Base-by-base conservation (phyloP, 78 protist genomes). In the Dictyostelium brefeldianum region DNA sequence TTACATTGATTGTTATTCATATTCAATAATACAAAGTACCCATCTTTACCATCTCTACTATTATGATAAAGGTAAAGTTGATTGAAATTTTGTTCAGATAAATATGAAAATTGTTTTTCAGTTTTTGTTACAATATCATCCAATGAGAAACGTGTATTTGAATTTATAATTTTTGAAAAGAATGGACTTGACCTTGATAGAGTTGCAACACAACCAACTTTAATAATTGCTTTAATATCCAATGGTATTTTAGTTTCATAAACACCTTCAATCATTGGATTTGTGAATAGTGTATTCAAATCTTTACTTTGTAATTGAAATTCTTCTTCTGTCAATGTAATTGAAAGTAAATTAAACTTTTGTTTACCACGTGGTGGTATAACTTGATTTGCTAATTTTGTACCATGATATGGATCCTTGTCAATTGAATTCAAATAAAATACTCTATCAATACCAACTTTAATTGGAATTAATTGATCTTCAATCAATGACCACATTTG, bases 231-330 rank as follows among this genome's bases (percentile, higher is more conserved):
- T 15, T 95, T 89, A 67, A 84, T 80, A 27, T 81, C 82, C 36
- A 95, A 83, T 22, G 98, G 98, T 3, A 96, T 50, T 9, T 83
- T 41, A 9, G 90, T 67, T 78, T 98, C 99, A 54, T 98, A 98
- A 25, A 97, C 96, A 48, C 99, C 99, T 18, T 90, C 97, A n/a
- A 96, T 91, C 50, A 94, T 89, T 31, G 97, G 89, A 65, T 83
- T 53, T 9, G 73, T 84, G 62, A 92, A 81, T 20, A 91, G 31
- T 10, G 73, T 78, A n/a, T 71, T 51, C 15, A 89, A 17, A 43
- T 69, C 85, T n/a, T 77, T 80, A 64, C 59, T 31, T 27, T 65
- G n/a, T 41, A 51, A 18, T 17, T 48, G 22, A 50, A 47, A 96
- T n/a, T 36, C 93, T 20, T 62, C 31, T 83, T 97, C 98, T 7